These are phyloP conservation scores for Cymbopogon citratus DNA, from an alignment of 176 grass and related monocot genomes.

Conservation along the genomic window DNA sequence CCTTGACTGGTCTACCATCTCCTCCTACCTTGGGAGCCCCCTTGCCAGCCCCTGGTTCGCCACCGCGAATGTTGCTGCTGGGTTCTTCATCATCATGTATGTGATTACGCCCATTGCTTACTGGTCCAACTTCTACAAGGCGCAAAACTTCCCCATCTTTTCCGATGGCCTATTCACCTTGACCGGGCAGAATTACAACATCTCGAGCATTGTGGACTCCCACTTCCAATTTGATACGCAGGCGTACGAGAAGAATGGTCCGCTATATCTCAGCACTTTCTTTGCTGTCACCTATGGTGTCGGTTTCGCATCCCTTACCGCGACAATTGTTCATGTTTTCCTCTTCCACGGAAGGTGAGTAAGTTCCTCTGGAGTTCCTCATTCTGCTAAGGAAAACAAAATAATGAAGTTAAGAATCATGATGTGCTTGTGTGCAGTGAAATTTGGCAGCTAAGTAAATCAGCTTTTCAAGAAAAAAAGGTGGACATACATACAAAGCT, in stretches of 20 bases:
- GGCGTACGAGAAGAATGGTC: slow-evolving; percentile 22
- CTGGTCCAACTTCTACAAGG: too few relatives aligned
- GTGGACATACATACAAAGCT: slow-evolving; percentile 82
- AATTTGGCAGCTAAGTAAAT: slow-evolving; percentile 82
- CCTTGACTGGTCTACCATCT: too few relatives aligned
- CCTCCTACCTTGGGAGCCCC: too few relatives aligned
- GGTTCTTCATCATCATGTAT: too few relatives aligned
- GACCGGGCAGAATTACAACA: too few relatives aligned
- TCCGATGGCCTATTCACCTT: too few relatives aligned
- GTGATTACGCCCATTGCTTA: too few relatives aligned
- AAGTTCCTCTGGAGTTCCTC: neutral
- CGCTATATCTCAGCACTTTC: slow-evolving; percentile 76
- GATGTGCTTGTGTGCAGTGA: slow-evolving; percentile 37
- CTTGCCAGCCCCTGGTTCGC: too few relatives aligned
- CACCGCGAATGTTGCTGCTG: too few relatives aligned
- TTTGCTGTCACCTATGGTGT: slow-evolving; percentile 75
- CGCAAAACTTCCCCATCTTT: too few relatives aligned
- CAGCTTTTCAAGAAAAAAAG: slow-evolving; percentile 68
- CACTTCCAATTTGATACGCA: too few relatives aligned
- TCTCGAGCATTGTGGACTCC: too few relatives aligned
- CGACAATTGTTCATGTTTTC: slow-evolving; percentile 73
- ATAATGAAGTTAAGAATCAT: neutral
- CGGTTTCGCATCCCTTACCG: slow-evolving; percentile 77
- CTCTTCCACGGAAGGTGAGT: slow-evolving; percentile 88
- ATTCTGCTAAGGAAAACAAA: neutral